Conservation (phyloP, 2,329 filamentous ascomycete genomes). For the Fusarium scirpi region DNA sequence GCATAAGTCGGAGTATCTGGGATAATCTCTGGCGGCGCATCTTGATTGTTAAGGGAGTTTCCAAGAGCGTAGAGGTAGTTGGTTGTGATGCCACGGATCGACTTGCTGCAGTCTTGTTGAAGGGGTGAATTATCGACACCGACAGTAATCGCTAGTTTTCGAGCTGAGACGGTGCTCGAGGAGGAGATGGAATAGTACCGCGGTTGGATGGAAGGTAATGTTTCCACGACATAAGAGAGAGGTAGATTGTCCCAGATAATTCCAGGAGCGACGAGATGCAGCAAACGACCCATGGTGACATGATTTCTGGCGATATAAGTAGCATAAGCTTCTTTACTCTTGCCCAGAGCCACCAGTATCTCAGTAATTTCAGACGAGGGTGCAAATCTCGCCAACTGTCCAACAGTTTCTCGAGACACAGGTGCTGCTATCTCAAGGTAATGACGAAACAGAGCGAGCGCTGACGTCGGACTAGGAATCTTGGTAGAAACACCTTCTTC, state of each 20-base stretch:
- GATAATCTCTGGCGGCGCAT: neutral
- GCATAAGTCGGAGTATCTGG: slow-evolving; percentile 15
- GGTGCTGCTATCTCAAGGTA: slow-evolving; percentile 58
- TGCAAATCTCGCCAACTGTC: slow-evolving; percentile 58
- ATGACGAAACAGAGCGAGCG: slow-evolving; percentile 55
- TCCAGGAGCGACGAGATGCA: slow-evolving; percentile 32
- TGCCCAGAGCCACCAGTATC: slow-evolving; percentile 19
- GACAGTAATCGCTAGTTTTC: slow-evolving; percentile 44
- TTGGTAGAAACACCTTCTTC: slow-evolving; percentile 35
- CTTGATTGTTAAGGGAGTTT: slow-evolving; percentile 18
- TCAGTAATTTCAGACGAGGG: slow-evolving; percentile 60
- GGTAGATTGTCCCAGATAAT: slow-evolving; percentile 42
- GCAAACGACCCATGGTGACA: slow-evolving; percentile 44
- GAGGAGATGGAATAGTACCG: slow-evolving; percentile 73
- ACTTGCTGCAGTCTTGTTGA: slow-evolving; percentile 17
- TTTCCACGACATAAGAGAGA: slow-evolving; percentile 67
- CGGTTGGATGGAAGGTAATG: slow-evolving; percentile 62
- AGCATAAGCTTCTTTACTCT: slow-evolving; percentile 41
- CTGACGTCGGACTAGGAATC: slow-evolving; percentile 56
- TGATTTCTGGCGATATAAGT: slow-evolving; percentile 40
- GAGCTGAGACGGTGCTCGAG: slow-evolving; percentile 55
- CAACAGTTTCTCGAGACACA: slow-evolving; percentile 56
- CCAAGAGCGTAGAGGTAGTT: slow-evolving; percentile 46
- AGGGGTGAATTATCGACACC: slow-evolving; percentile 36
- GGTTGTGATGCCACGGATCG: slow-evolving; percentile 42